phyloP scores from a whole-genome alignment of 495 filamentous ascomycete species.

The Aspergillus panamensis region DNA sequence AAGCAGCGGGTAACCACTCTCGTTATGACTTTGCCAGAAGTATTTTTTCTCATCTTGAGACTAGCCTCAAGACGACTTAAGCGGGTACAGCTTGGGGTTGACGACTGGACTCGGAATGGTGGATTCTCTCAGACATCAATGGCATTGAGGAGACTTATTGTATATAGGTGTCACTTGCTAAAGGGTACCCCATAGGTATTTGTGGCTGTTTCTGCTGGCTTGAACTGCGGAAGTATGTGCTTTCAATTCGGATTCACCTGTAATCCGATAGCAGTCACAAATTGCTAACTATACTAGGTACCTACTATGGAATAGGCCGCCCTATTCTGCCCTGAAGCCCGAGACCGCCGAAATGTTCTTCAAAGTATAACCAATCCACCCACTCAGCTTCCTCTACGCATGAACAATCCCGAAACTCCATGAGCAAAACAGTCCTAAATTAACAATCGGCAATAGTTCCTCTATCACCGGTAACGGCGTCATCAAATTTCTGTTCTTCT shows the following conservation, averaged over 20 bases:
- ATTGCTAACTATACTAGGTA: background rate
- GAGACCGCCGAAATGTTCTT: slow-evolving; percentile 1
- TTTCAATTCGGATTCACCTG: background rate
- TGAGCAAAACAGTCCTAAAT: background rate
- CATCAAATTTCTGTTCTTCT: slow-evolving; percentile 14
- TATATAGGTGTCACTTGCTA: background rate
- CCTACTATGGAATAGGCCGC: slow-evolving; percentile 13
- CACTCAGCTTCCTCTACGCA: too few species aligned
- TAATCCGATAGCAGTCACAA: background rate
- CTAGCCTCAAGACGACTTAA: slow-evolving; percentile 2
- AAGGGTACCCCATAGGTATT: background rate
- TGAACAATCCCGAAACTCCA: background rate
- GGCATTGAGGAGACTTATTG: background rate
- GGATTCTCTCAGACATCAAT: background rate
- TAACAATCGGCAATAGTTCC: slow-evolving; percentile 5
- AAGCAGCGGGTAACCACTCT: slow-evolving; percentile 14
- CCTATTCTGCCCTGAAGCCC: background rate
- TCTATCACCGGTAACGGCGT: slow-evolving; percentile 15
- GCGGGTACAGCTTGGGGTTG: slow-evolving; percentile 3
- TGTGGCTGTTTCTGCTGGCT: background rate
- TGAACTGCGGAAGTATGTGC: slow-evolving; percentile 7
- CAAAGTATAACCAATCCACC: background rate
- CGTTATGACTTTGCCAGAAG: background rate
- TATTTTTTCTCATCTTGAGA: slow-evolving; percentile 7
- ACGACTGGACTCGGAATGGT: slow-evolving; percentile 14